Base-by-base conservation (phyloP, 441 rosid species). In the Euphorbia corollata region DNA sequence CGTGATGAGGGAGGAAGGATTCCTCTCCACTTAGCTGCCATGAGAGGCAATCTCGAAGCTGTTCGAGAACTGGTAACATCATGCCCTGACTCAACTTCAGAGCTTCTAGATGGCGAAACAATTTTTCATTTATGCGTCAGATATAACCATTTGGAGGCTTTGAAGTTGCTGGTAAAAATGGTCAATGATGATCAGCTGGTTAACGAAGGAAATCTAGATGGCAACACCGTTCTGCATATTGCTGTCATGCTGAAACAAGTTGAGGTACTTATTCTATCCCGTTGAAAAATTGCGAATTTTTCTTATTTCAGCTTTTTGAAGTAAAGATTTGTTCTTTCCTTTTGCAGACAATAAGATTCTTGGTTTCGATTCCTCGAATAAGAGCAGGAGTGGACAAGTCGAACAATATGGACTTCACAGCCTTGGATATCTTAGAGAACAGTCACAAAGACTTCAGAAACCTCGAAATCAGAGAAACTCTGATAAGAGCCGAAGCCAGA, bases 1-100 rank as follows among this genome's bases (percentile, higher is more conserved):
- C 61, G 50, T 27, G 79, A 82, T 27, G 15, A 54, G 13, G 67
- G 69, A 1, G 78, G 83, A 27, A 67, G 72, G 65, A 73, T 67
- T 36, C 83, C 81, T 38, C 74, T 82, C 19, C 83, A 79, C 63
- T 47, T 73, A 23, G 81, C 78, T 8, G 81, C 75, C 7, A 67
- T 77, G 30, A 74, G 76, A 66, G 85, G 78, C 19, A 50, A 54
- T 23, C 65, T 75, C 13, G 72, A 63, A 20, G 73, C 57, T 11
- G 63, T 75, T 41, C 61, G 12, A 10, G 67, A 63, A 68, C 22
- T 80, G 75, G 47, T 73, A 4, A 45, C 51, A 48, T 71, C 61
- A 0, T 56, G 64, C 18, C 77, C 75, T 2, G 75, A 59, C 9
- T 64, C 69, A 6, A 0, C n/a, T 8, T 10, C 20, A 23, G 61